Evolutionary conservation across 2,329 filamentous ascomycete species (phyloP), one percentile per base, ranked within the genome.

Genomic region (Metarhizium guizhouense): DNA sequence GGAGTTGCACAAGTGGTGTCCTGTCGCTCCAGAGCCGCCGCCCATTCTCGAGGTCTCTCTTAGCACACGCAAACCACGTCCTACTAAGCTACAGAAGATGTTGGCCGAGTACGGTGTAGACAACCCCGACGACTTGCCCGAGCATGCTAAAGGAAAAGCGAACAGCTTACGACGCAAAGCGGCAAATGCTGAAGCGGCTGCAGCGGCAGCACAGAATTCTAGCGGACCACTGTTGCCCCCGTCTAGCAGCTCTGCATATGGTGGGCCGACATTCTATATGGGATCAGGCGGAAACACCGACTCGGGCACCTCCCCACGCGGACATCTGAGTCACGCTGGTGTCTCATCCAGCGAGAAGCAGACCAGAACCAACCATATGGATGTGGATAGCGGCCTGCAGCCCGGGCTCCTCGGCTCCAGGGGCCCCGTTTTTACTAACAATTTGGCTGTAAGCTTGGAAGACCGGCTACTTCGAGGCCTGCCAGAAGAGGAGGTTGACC

Each of bases 71-170:
- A 99, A 99, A 71, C 94, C 94, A 45, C 85, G 94, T 8, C 94
- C 94, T 8, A 99, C 94, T 0, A 99, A 99, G 72, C 83, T 96
- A 61, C 93, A 97, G 70, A 97, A 96, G 74, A 82, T 97, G 65
- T 87, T 99, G 77, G 85, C 85, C 2, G 87, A 94, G 64, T 84
- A 94, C 58, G 92, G 91, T 2, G 90, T 97, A 13, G 86, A 92
- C 3, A 90, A 95, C 62, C 90, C 90, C 0, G 93, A 97, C 54
- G 89, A 96, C 62, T 78, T 99, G 4, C 94, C 94, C 0, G 85
- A 91, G 58, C 84, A 88, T 61, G 81, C 92, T 59, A 86, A 89
- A 60, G 84, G 88, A 4, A 95, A 95, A 68, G 85, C 86, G 0
- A 85, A 87, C 59, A 84, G 81, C 59, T 71, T 85, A 6, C 88